phyloP scores from a whole-genome alignment of 345 rosid genomes.

The Ceriops tagal region DNA sequence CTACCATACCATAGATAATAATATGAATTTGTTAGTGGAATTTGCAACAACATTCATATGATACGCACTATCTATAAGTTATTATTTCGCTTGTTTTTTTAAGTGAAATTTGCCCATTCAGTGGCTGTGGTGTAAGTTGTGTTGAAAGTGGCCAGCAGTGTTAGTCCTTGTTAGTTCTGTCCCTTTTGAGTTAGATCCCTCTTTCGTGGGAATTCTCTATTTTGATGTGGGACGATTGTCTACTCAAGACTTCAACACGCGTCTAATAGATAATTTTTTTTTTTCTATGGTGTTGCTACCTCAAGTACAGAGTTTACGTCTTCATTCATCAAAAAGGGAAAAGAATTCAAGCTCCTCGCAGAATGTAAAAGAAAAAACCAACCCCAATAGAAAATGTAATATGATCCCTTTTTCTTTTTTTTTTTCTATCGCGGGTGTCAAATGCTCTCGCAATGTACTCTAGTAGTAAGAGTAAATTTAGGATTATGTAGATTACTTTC shows the following conservation, averaged over 20 bases:
- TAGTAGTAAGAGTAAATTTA: no score
- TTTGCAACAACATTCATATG: slow-evolving; percentile 8
- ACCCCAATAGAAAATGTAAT: no score
- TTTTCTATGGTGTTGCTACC: no score
- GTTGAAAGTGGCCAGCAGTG: not conserved
- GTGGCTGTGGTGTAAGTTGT: not conserved
- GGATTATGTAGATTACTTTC: no score
- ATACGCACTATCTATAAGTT: slow-evolving; percentile 7
- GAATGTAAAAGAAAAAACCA: no score
- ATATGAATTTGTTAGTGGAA: slow-evolving; percentile 13
- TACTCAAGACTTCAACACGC: not conserved
- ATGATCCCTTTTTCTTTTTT: no score
- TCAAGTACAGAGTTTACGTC: no score
- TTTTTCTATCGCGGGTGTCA: no score
- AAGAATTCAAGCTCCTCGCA: no score
- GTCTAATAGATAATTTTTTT: no score
- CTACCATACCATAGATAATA: not conserved
- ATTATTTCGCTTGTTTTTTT: not conserved
- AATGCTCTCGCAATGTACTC: no score
- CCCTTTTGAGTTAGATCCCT: not conserved
- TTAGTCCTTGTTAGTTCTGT: slow-evolving; percentile 1
- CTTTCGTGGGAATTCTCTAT: not conserved
- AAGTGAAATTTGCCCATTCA: not conserved
- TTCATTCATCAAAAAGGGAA: no score
- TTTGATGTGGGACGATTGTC: not conserved